A percentile compares a stretch with the other conserved stretches of the same genome.
These are phyloP conservation scores for Monosporozyma unispora DNA, from an alignment of 805 yeast species.

Conservation along the genomic window DNA sequence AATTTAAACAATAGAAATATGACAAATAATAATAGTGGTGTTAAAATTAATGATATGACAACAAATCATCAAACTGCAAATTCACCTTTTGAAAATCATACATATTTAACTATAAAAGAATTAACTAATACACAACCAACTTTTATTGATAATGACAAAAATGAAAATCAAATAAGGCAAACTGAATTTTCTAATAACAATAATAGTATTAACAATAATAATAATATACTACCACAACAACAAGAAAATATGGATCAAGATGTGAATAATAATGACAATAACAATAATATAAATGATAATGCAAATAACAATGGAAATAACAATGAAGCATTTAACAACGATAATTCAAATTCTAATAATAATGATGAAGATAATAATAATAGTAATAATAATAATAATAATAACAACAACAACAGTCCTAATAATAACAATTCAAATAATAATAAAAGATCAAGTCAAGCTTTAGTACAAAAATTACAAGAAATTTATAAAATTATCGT, in stretches of 20 bases:
- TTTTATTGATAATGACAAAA: neutral
- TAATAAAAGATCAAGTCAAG: constrained; percentile 31
- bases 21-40: neutral
- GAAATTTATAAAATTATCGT: constrained; percentile 67
- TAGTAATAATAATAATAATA: constrained; percentile 10
- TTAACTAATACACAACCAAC: neutral
- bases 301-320: constrained; percentile 5
- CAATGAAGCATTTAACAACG: constrained; percentile 1
- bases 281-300: constrained; percentile 2
- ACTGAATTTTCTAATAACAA: neutral
- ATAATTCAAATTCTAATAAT: constrained; percentile 5
- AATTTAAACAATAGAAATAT: neutral
- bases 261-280: neutral
- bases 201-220: neutral
- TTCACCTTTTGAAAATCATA: neutral
- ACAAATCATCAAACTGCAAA: neutral
- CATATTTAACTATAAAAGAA: neutral
- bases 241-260: constrained; percentile 1
- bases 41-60: neutral
- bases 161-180: neutral
- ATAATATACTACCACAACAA: neutral
- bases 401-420: constrained; percentile 17
- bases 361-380: constrained; percentile 8
- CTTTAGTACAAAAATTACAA: constrained; percentile 59
- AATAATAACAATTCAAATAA: constrained; percentile 13